Evolutionary conservation across 768 basidiomycete genomes (phyloP), one percentile per base, ranked within the genome.

Genomic region (Strobilomyces confusus): DNA sequence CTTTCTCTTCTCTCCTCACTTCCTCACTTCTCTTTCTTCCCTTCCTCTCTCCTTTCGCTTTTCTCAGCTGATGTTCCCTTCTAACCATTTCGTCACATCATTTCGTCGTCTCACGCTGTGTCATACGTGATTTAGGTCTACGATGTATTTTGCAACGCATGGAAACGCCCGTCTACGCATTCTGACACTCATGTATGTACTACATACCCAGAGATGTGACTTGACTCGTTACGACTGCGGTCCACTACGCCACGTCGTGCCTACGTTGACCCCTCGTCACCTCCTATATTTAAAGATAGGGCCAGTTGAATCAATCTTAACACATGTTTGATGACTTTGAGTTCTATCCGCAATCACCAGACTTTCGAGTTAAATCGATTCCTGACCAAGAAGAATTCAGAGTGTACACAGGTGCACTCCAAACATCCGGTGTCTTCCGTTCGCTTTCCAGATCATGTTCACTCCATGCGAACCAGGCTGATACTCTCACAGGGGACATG

Each of bases 351-450:
- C 68, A 74, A 33, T 69, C 77, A 19, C 73, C 84, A 4, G 79
- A 86, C 60, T 82, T 87, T 59, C 57, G 68, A 30, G 76, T 88
- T 19, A 78, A 74, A 33, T 84, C 83, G 41, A 67, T 77, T 22
- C 74, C 73, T 33, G 83, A 85, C 67, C 72, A 71, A 26, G 67
- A 75, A 26, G 69, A 68, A 37, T 86, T 83, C 65, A 58, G 64
- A 1, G 84, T 82, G 52, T 73, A 72, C 58, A 77, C 78, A 38
- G 60, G 70, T 34, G 77, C 77, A 20, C 70, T 88, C 54, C 66
- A 68, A 44, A 74, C 70, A 48, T 87, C 85, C 61, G 76, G 81
- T 60, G 78, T 87, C 54, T 88, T 89, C 59, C 72, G 86, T 86
- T 68, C 52, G 83, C 69, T 32, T 58, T 48, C 26, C 22, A 5